Percentiles rank a stretch among this genome's conserved stretches.
Conservation (phyloP, 2,329 filamentous ascomycete species). For the Colletotrichum limetticola region DNA sequence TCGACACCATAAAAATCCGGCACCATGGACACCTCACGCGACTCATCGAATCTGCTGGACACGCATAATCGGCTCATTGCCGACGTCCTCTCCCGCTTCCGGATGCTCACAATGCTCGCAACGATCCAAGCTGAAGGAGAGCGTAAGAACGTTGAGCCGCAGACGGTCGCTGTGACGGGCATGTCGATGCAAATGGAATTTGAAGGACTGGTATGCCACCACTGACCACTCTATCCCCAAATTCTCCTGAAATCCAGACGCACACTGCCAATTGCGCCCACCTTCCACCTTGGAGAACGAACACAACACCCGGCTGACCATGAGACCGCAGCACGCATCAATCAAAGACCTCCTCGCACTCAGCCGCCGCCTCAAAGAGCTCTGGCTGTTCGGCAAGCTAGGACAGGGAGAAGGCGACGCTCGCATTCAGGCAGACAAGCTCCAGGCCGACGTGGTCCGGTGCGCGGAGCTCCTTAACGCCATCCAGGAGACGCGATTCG, state of each 20-base stretch:
- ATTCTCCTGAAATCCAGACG: too few relatives aligned
- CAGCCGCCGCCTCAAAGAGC: constrained; percentile 56
- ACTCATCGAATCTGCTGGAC: constrained; percentile 42
- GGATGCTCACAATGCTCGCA: constrained; percentile 55
- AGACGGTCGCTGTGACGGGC: constrained; percentile 54
- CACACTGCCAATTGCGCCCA: too few relatives aligned
- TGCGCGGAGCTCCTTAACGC: constrained; percentile 48
- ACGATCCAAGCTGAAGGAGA: constrained; percentile 55
- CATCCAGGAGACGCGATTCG: constrained; percentile 48
- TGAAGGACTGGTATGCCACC: constrained; percentile 49
- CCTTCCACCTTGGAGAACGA: too few relatives aligned
- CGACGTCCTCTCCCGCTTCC: constrained; percentile 56
- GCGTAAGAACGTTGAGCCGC: constrained; percentile 48
- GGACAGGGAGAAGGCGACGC: constrained; percentile 49
- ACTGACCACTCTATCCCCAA: too few relatives aligned
- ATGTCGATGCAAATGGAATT: constrained; percentile 59
- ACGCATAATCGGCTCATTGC: constrained; percentile 57
- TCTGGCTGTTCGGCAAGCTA: constrained; percentile 57
- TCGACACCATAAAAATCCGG: neutral
- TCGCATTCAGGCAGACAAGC: constrained; percentile 48
- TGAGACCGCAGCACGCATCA: constrained; percentile 47
- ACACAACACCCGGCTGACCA: neutral
- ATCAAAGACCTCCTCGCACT: constrained; percentile 57
- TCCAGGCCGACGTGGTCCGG: constrained; percentile 48
- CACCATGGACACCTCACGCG: constrained; percentile 31